phyloP scores from a whole-genome alignment of 2,329 filamentous ascomycete genomes.

The Pezicula rhizophila region DNA sequence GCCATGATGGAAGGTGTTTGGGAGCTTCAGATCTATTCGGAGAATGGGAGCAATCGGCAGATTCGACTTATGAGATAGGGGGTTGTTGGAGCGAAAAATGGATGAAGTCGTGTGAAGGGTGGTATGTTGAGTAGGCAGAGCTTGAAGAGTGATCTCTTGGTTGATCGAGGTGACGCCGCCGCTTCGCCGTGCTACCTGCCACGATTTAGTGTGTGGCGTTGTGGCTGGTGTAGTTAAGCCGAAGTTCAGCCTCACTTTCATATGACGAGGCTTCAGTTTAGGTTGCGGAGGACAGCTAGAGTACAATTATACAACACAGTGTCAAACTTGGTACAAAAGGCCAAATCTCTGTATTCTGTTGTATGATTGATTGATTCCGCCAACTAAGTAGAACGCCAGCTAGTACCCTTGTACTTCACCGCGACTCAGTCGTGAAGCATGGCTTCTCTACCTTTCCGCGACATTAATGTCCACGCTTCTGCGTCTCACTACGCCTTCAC shows the following conservation, averaged over 20 bases:
- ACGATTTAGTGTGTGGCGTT: constrained; percentile 6
- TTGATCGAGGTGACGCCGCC: neutral
- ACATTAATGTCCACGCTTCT: constrained; percentile 94
- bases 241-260: neutral
- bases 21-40: constrained; percentile 4
- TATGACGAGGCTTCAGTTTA: constrained; percentile 1
- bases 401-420: neutral
- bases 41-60: neutral
- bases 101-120: neutral
- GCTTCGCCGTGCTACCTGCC: neutral
- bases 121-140: neutral
- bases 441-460: constrained; percentile 70
- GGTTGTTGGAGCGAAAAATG: neutral
- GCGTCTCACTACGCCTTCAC: constrained; percentile 92
- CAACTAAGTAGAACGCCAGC: too few species aligned
- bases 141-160: constrained; percentile 2
- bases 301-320: too few species aligned
- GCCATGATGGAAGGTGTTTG: constrained; percentile 57
- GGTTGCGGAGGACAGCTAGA: neutral
- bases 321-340: too few species aligned
- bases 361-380: too few species aligned
- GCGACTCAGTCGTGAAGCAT: constrained; percentile 27
- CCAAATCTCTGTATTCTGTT: too few species aligned
- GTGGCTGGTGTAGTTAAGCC: neutral
- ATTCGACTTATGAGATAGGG: neutral